Evolutionary conservation across 2,329 filamentous ascomycete species (phyloP), one percentile per base, ranked within the genome.

Genomic region (Clonostachys sp.): DNA sequence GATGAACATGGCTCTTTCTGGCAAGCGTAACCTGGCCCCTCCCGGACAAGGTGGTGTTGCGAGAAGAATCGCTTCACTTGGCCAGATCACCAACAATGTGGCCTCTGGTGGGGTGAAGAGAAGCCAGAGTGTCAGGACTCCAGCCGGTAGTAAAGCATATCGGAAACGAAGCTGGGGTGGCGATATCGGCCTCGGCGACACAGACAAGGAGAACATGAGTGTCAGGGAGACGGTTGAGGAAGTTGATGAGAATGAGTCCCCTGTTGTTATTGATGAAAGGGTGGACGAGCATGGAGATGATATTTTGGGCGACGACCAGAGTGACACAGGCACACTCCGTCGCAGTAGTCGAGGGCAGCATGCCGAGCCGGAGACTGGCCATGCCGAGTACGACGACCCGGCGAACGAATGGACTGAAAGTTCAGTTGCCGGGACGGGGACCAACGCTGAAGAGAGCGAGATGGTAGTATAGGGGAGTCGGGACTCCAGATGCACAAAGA

Each of bases 51-150:
- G 73, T 16, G 71, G 80, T 58, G 75, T 84, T 61, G 78, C 83
- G 61, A 80, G 92, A 39, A 84, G 94, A 44, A 96, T 97, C 58
- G 80, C 95, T 50, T 96, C 90, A 45, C 80, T 97, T 35, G 95
- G 87, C 62, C 89, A 96, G 67, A 95, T 97, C 56, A 89, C 83
- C 46, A 84, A 86, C 62, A 92, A 94, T 59, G 74, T 81, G 34
- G 73, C 83, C 6, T 70, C 68, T 8, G 77, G 80, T 17, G 82
- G 80, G 42, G 74, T 95, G 54, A 86, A 86, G 69, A 79, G 88
- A 50, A 91, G 86, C 63, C 86, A 91, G 62, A 91, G 87, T 49
- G 86, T 90, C 54, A 84, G 87, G 57, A 81, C 81, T 18, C 75
- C 82, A 30, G 71, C 68, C 5, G 56, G 55, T 34, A 50, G 55